These are phyloP conservation scores for Penicillium pancosmium DNA, from an alignment of 495 filamentous ascomycete genomes.

Conservation along the genomic window DNA sequence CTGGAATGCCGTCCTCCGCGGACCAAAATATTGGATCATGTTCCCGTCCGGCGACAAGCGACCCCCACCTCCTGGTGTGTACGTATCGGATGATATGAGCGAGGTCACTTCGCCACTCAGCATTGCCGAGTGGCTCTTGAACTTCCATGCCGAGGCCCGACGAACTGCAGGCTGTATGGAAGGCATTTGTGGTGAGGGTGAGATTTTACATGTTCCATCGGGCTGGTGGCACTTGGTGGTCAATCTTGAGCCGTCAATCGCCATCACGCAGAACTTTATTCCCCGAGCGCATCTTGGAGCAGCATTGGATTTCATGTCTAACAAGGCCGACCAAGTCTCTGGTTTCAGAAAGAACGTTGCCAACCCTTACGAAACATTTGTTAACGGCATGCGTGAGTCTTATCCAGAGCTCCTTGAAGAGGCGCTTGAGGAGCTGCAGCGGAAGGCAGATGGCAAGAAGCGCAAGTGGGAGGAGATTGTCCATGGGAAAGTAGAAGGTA, in stretches of 20 bases:
- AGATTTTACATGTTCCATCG: slow-evolving; percentile 88
- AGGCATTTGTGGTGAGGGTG: slow-evolving; percentile 83
- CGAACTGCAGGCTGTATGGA: slow-evolving; percentile 77
- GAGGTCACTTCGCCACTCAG: slow-evolving; percentile 94
- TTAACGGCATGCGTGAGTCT: slow-evolving; percentile 63
- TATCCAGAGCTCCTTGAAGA: slow-evolving; percentile 68
- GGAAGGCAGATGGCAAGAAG: slow-evolving; percentile 64
- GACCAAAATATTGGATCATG: slow-evolving; percentile 98
- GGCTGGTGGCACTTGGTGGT: slow-evolving; percentile 99
- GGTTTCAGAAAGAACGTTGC: slow-evolving; percentile 76
- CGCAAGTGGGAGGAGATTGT: slow-evolving; percentile 85
- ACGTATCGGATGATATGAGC: slow-evolving; percentile 86
- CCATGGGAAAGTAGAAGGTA: slow-evolving; percentile 43
- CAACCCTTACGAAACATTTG: slow-evolving; percentile 76
- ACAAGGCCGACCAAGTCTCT: slow-evolving; percentile 82
- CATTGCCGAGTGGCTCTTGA: slow-evolving; percentile 93
- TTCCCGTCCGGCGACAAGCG: slow-evolving; percentile 69
- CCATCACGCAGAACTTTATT: slow-evolving; percentile 96
- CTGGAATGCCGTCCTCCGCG: slow-evolving; percentile 93
- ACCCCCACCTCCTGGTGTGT: slow-evolving; percentile 81
- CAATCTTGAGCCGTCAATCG: slow-evolving; percentile 80
- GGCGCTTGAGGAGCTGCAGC: slow-evolving; percentile 65
- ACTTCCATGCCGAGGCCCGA: slow-evolving; percentile 88
- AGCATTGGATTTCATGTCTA: slow-evolving; percentile 78
- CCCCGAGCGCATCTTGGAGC: slow-evolving; percentile 72